Evolutionary conservation across 2,329 filamentous ascomycete species (phyloP), one percentile per base, ranked within the genome.

Genomic region (Penicillium aurantiogriseum): DNA sequence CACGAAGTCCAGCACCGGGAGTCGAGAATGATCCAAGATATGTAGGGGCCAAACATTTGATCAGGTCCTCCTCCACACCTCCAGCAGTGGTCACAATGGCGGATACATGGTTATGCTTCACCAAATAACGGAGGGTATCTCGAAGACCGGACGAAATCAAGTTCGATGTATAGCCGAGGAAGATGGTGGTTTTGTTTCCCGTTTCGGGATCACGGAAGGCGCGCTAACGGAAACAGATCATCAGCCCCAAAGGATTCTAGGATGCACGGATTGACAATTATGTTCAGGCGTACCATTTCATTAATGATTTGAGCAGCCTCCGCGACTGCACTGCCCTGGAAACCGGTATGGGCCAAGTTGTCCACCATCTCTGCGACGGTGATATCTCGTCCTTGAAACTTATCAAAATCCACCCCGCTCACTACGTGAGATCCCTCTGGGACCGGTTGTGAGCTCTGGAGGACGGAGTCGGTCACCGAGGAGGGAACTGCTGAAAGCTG

Each of bases 151-250:
- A 99, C 0, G 94, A 97, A 69, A 99, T 97, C 67, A 99, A 83
- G 74, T 99, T 99, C 50, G 91, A 96, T 10, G 94, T 99, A 79
- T 97, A 99, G 56, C 94, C 94, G 9, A 99, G 85, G 76, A 99
- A 97, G 67, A 99, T 93, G 59, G 94, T 97, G 19, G 94, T 94
- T 68, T 85, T 85, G 27, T 89, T 86, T 15, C 85, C 85, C 2
- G 90, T 90, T 69, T 92, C 89, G 0, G 90, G 85, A 72, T 96
- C 89, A 60, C 83, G 82, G 88, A 91, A 97, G 56, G 84, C 83
- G 71, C 91, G 85, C 91, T 88, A 70, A 79, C 17, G 51, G 59
- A 47, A 44, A 56, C 58, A 51, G 33, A 21, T 2, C 1, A 25
- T 56, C 1, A 56, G 48, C 40, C 8, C 17, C 7, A 17, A 6